Conservation (phyloP, 371 early-diverging fungal genomes). For the Conidiobolus coronatus region DNA sequence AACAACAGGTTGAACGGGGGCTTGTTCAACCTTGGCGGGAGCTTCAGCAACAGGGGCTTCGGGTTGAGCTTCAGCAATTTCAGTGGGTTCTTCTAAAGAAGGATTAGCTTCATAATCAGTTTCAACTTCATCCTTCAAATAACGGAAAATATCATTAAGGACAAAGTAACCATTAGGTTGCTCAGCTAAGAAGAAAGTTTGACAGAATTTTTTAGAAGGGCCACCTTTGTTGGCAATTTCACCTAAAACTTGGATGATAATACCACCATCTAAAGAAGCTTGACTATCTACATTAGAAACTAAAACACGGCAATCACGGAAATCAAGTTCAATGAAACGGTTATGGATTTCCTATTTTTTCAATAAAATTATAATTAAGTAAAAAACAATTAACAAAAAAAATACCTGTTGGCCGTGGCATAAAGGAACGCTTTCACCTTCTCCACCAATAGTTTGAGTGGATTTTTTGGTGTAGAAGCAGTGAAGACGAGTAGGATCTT, state of each 20-base stretch:
- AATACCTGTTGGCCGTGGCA: constrained; percentile 49
- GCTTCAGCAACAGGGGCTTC: constrained; percentile 3
- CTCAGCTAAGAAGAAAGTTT: constrained; percentile 82
- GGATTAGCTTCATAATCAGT: constrained; percentile 4
- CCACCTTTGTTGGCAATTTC: constrained; percentile 67
- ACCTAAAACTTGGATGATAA: constrained; percentile 79
- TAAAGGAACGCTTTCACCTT: constrained; percentile 39
- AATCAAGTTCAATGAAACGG: constrained; percentile 44
- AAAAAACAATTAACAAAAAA: not conserved
- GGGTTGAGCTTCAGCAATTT: not conserved
- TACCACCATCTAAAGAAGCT: constrained; percentile 45
- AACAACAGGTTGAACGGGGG: constrained; percentile 6
- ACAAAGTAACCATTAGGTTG: constrained; percentile 82
- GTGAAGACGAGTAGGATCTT: constrained; percentile 59
- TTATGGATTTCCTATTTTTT: constrained; percentile 43
- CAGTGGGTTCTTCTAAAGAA: not conserved
- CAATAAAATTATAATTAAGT: not conserved
- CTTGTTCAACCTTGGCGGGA: constrained; percentile 5
- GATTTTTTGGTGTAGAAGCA: constrained; percentile 73
- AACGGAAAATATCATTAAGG: constrained; percentile 86
- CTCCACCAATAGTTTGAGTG: constrained; percentile 51
- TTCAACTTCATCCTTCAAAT: constrained; percentile 54
- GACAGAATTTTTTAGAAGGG: constrained; percentile 64
- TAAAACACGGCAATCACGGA: constrained; percentile 58
- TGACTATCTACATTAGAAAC: constrained; percentile 79